These are phyloP conservation scores for Verticillium nubilum DNA, from an alignment of 2,329 filamentous ascomycete species.

Conservation along the genomic window DNA sequence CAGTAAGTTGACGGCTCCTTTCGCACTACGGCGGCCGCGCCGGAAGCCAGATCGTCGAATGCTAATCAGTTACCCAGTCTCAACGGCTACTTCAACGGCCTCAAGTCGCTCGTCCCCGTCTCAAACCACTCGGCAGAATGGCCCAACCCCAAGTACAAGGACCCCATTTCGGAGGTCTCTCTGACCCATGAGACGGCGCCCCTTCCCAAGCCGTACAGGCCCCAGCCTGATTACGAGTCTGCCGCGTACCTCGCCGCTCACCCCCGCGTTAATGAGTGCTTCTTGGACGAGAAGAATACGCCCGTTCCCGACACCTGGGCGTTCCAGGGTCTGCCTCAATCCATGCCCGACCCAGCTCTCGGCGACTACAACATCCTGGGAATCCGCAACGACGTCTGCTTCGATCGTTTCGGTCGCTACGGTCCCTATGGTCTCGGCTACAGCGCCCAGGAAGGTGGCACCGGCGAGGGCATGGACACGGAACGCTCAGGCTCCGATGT, in stretches of 20 bases:
- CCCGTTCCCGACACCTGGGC: conserved; percentile 59
- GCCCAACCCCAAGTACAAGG: conserved; percentile 40
- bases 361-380: conserved; percentile 73
- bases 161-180: conserved; percentile 25
- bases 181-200: conserved; percentile 25
- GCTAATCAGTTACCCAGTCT: conserved; percentile 46
- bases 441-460: conserved; percentile 63
- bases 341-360: conserved; percentile 71
- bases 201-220: conserved; percentile 44
- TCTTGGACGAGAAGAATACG: conserved; percentile 53
- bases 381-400: conserved; percentile 73
- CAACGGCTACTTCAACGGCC: conserved; percentile 72
- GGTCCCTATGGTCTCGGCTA: conserved; percentile 88
- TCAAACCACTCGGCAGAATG: conserved; percentile 68
- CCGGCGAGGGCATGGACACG: conserved; percentile 65
- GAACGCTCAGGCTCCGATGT: conserved; percentile 62
- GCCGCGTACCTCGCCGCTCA: conserved; percentile 48
- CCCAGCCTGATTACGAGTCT: conserved; percentile 64
- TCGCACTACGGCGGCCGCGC: background rate
- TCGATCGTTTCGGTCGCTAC: conserved; percentile 79
- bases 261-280: conserved; percentile 54
- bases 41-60: background rate
- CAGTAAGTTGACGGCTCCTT: conserved; percentile 28
- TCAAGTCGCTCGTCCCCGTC: conserved; percentile 62
- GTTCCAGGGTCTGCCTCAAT: conserved; percentile 65